Evolutionary conservation across 2,329 filamentous ascomycete species (phyloP).

Genomic region (Neofusicoccum laricinum): DNA sequence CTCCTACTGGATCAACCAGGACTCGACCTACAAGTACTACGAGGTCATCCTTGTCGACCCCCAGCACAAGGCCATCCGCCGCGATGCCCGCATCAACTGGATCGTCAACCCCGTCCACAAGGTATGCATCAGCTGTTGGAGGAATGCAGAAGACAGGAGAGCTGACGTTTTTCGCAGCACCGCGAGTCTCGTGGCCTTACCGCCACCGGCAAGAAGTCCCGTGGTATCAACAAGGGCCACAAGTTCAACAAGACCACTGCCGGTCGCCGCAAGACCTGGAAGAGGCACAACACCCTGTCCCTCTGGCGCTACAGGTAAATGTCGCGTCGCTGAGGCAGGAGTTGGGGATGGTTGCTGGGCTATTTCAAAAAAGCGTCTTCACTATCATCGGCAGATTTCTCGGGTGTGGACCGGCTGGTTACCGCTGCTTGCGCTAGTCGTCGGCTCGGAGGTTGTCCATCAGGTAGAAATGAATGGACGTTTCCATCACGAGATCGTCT

Average conservation of each 20-base stretch:
- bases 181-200: slow-evolving; percentile 97
- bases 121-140: slow-evolving; percentile 33
- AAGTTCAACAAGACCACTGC: slow-evolving; percentile 97
- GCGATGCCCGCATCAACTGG: slow-evolving; percentile 99
- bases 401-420: slow-evolving; percentile 5
- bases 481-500: slow-evolving; percentile 6
- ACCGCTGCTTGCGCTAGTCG: slow-evolving; percentile 5
- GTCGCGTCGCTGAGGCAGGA: slow-evolving; percentile 21
- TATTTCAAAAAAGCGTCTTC: slow-evolving; percentile 15
- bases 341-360: slow-evolving; percentile 11
- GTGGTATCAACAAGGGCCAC: slow-evolving; percentile 99
- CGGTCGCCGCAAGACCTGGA: slow-evolving; percentile 99
- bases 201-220: slow-evolving; percentile 98
- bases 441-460: slow-evolving; percentile 9
- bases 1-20: slow-evolving; percentile 99
- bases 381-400: slow-evolving; percentile 1
- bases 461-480: slow-evolving; percentile 18
- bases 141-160: neutral
- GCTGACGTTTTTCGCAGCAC: slow-evolving; percentile 58
- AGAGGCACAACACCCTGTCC: slow-evolving; percentile 98
- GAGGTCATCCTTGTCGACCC: slow-evolving; percentile 99
- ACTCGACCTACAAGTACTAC: slow-evolving; percentile 99
- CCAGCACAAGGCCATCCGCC: slow-evolving; percentile 99
- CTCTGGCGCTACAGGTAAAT: slow-evolving; percentile 94
- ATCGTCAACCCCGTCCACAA: slow-evolving; percentile 99